These are phyloP conservation scores for Coemansia sp. DNA, from an alignment of 192 early-diverging fungal genomes.

Conservation along the genomic window DNA sequence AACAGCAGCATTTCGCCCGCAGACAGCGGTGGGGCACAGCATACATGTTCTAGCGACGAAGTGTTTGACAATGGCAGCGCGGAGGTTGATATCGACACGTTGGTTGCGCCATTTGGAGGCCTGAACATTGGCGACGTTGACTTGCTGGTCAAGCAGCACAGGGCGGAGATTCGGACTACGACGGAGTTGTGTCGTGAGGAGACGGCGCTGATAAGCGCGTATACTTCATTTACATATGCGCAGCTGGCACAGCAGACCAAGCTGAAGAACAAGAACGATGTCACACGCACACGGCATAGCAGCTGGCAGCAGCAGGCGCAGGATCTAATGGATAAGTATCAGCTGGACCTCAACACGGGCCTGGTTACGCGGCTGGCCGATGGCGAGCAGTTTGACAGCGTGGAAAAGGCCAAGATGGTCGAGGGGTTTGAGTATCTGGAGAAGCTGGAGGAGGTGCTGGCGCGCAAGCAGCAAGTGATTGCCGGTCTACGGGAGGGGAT, in stretches of 20 bases:
- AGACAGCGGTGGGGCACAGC: neutral
- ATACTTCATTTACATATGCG: conserved; percentile 39
- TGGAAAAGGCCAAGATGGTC: conserved; percentile 61
- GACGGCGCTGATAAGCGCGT: conserved; percentile 55
- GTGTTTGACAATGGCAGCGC: neutral
- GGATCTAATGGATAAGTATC: conserved; percentile 43
- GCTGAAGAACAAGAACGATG: conserved; percentile 12
- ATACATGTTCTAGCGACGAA: conserved; percentile 9
- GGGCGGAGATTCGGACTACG: conserved; percentile 63
- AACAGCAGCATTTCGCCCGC: conserved; percentile 2
- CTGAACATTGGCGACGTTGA: conserved; percentile 56
- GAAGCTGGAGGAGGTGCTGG: conserved; percentile 60
- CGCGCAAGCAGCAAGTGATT: conserved; percentile 58
- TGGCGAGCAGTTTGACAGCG: conserved; percentile 35
- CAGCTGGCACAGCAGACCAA: conserved; percentile 39
- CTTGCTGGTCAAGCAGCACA: conserved; percentile 62
- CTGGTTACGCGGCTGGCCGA: conserved; percentile 39
- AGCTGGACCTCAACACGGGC: conserved; percentile 34
- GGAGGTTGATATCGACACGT: conserved; percentile 8
- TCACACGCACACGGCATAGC: conserved; percentile 10
- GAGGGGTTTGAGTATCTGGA: conserved; percentile 64
- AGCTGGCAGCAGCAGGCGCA: conserved; percentile 48
- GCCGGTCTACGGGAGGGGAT: conserved; percentile 44
- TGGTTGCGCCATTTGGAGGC: conserved; percentile 18
- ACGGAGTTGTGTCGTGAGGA: conserved; percentile 66